Conservation (phyloP, 169 alveolate genomes). For the Cyclospora cayetanensis region DNA sequence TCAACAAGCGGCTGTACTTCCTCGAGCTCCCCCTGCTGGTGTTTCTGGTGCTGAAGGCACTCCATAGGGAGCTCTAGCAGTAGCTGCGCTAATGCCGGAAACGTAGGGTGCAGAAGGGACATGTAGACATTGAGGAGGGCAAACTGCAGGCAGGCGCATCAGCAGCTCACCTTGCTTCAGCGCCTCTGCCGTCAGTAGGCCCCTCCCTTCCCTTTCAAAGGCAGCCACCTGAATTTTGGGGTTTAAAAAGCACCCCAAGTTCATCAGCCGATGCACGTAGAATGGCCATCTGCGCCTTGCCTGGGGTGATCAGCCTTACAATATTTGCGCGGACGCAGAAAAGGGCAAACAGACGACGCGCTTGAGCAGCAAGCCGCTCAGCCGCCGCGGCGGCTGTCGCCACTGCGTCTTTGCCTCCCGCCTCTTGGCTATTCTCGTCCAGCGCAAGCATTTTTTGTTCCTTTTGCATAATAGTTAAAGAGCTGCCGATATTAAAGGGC, state of each 20-base stretch:
- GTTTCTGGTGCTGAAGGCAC: background rate
- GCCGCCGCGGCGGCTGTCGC: background rate
- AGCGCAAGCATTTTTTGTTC: background rate
- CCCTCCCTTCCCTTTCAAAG: constrained; percentile 42
- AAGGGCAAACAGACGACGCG: constrained; percentile 18
- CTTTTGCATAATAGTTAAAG: constrained; percentile 19
- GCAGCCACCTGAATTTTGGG: constrained; percentile 49
- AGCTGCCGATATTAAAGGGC: constrained; percentile 38
- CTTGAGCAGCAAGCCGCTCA: constrained; percentile 14
- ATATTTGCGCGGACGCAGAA: constrained; percentile 38
- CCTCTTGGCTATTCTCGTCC: background rate
- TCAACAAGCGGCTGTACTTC: constrained; percentile 62
- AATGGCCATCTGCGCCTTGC: background rate
- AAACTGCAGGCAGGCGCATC: constrained; percentile 21
- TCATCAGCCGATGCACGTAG: constrained; percentile 37
- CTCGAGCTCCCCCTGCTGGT: too few species aligned
- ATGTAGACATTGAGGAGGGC: constrained; percentile 59
- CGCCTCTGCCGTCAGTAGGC: constrained; percentile 29
- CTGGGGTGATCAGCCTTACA: background rate
- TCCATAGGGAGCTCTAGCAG: constrained; percentile 57
- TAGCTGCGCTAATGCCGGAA: constrained; percentile 30
- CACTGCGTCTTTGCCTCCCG: background rate
- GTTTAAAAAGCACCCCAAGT: constrained; percentile 50
- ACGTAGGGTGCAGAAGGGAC: constrained; percentile 47
- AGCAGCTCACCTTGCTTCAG: constrained; percentile 49